phyloP scores from a whole-genome alignment of 1,139 yeast species.

The Geotrichum klebahnii region DNA sequence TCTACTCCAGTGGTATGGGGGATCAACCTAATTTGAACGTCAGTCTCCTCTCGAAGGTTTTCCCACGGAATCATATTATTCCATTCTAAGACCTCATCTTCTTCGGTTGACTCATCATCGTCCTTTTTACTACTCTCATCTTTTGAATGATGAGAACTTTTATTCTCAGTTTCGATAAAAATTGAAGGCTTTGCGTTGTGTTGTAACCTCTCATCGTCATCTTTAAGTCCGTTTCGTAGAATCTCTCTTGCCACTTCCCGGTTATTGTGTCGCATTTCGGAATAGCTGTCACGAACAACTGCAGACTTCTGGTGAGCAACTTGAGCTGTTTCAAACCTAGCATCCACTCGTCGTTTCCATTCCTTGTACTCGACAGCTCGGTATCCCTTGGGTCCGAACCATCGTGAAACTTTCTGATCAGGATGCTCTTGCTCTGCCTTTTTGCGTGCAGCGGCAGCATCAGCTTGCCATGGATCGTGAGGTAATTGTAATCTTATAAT shows the following conservation, averaged over 20 bases:
- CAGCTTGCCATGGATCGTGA: slow-evolving; percentile 40
- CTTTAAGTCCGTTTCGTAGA: slow-evolving; percentile 1
- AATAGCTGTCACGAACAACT: slow-evolving; percentile 2
- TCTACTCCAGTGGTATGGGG: slow-evolving; percentile 30
- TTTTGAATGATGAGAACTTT: slow-evolving; percentile 11
- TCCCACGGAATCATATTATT: slow-evolving; percentile 33
- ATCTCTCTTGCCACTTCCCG: slow-evolving; percentile 11
- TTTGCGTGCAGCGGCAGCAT: slow-evolving; percentile 34
- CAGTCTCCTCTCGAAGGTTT: slow-evolving; percentile 30
- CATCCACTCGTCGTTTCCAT: slow-evolving; percentile 34
- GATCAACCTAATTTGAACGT: slow-evolving; percentile 30
- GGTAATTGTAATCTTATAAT: slow-evolving; percentile 33
- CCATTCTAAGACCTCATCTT: slow-evolving; percentile 29
- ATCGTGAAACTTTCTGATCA: slow-evolving; percentile 28
- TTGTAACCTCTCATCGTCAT: background rate
- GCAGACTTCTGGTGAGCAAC: slow-evolving; percentile 2
- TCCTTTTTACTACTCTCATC: slow-evolving; percentile 19
- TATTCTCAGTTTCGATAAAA: slow-evolving; percentile 1
- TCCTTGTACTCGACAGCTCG: slow-evolving; percentile 32
- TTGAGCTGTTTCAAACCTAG: slow-evolving; percentile 20
- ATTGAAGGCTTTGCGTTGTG: background rate
- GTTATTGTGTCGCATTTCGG: slow-evolving; percentile 10
- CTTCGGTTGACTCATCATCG: slow-evolving; percentile 18
- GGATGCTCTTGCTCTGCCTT: slow-evolving; percentile 22
- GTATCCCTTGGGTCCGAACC: slow-evolving; percentile 39